A percentile compares a stretch with the other conserved stretches of the same genome.
These are phyloP conservation scores for Tetrahymena elliotti DNA, from an alignment of 73 alveolate genomes.

Conservation along the genomic window DNA sequence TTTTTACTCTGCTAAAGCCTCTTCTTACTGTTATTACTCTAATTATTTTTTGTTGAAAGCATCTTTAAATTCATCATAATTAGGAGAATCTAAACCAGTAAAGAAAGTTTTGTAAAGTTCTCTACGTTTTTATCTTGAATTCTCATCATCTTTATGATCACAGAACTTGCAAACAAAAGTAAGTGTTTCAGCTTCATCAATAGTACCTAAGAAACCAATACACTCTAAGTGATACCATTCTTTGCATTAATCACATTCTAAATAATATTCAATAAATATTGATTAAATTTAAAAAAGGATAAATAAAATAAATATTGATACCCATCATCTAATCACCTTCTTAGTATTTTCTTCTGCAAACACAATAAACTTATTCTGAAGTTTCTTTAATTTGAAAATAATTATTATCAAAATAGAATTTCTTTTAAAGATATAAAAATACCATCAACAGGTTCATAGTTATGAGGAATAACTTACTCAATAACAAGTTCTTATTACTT, in stretches of 20 bases:
- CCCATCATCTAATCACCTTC: neutral
- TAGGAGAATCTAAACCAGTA: neutral
- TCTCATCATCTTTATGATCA: neutral
- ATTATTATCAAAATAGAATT: neutral
- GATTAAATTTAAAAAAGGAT: neutral
- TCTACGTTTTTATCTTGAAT: neutral
- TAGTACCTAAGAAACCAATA: constrained; percentile 11
- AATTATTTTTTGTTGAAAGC: neutral
- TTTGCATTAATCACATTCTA: constrained; percentile 33
- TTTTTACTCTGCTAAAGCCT: neutral
- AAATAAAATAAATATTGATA: neutral
- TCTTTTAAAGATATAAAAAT: neutral
- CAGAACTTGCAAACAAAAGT: constrained; percentile 14
- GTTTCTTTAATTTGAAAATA: neutral
- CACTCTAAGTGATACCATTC: constrained; percentile 43
- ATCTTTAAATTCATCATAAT: neutral
- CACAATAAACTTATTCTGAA: neutral
- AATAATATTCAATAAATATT: neutral
- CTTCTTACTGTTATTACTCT: neutral
- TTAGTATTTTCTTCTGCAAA: neutral
- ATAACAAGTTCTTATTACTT: neutral
- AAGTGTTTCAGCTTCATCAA: constrained; percentile 13
- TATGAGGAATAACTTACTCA: neutral
- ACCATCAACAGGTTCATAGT: neutral
- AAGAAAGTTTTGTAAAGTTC: neutral